These are phyloP conservation scores for Ramaria rubella DNA, from an alignment of 768 basidiomycete genomes.

Conservation along the genomic window DNA sequence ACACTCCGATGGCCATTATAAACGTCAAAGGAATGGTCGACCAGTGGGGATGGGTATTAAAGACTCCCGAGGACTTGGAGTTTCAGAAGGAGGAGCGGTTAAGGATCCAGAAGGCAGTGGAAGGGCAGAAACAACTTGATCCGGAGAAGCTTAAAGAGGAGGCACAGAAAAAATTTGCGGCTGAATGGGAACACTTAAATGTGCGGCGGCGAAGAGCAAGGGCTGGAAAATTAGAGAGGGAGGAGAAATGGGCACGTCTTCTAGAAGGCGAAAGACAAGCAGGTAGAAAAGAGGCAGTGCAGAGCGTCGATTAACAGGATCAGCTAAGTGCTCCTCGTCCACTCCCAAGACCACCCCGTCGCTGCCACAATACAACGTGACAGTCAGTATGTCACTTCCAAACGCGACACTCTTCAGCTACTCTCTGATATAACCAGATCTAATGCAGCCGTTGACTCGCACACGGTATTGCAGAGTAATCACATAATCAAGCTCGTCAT, in stretches of 20 bases:
- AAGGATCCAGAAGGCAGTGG: slow-evolving; percentile 5
- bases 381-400: too few relatives aligned
- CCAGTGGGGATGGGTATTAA: slow-evolving; percentile 9
- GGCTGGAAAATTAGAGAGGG: slow-evolving; percentile 7
- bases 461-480: too few relatives aligned
- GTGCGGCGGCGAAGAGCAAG: slow-evolving; percentile 5
- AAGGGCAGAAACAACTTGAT: slow-evolving; percentile 2
- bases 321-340: too few relatives aligned
- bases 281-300: neutral
- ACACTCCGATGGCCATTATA: neutral
- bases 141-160: neutral
- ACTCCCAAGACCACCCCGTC: too few relatives aligned
- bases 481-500: too few relatives aligned
- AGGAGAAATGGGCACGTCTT: neutral
- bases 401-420: too few relatives aligned
- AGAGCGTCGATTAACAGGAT: too few relatives aligned
- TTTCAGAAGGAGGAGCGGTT: neutral
- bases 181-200: slow-evolving; percentile 9
- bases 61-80: neutral
- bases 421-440: too few relatives aligned
- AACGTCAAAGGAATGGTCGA: slow-evolving; percentile 8
- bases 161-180: neutral
- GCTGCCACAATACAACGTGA: too few relatives aligned
- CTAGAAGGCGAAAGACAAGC: slow-evolving; percentile 1
- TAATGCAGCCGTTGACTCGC: too few relatives aligned